Evolutionary conservation across 2,329 filamentous ascomycete species (phyloP), one percentile per base, ranked within the genome.

Genomic region (Alternaria ventricosa): DNA sequence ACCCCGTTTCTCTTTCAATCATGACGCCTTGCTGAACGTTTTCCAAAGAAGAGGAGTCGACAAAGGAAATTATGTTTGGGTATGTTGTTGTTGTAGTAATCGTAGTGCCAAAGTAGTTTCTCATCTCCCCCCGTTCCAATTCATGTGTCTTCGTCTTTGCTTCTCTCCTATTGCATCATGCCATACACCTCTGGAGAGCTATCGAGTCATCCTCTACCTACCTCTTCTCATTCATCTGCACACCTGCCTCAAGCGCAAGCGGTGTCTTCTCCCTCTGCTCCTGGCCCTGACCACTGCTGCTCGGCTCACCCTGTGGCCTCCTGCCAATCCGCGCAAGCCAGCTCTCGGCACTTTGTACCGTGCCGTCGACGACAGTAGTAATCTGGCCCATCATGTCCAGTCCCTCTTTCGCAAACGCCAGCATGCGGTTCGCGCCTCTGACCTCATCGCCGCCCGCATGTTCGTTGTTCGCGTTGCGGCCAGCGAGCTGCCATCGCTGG

Each of bases 361-460:
- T 98, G 57, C 93, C 92, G 70, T 96, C 92, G 9, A 98, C 87
- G 2, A 97, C 92, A 6, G 90, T 89, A 44, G 90, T 96, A 54
- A 99, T 93, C 78, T 97, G 94, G 1, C 89, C 87, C 86, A 98
- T 94, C 91, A 98, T 97, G 71, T 97, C 94, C 13, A 98, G 84
- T 0, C 94, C 93, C 78, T 98, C 95, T 73, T 91, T 92, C 7
- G 95, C 95, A 55, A 98, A 88, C 1, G 96, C 89, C 12, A 98
- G 83, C 60, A 96, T 94, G 44, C 91, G 87, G 70, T 94, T 90
- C 0, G 93, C 94, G 55, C 83, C 83, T 9, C 84, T 80, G 11
- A 84, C 85, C 18, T 86, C 85, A 36, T 77, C 76, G n/a, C 74
- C 75, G 2, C 64, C 63, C 8, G 69, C 66, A 6, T 66, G 27